Evolutionary conservation across 441 rosid genomes (phyloP).

Genomic region (California macrophylla): DNA sequence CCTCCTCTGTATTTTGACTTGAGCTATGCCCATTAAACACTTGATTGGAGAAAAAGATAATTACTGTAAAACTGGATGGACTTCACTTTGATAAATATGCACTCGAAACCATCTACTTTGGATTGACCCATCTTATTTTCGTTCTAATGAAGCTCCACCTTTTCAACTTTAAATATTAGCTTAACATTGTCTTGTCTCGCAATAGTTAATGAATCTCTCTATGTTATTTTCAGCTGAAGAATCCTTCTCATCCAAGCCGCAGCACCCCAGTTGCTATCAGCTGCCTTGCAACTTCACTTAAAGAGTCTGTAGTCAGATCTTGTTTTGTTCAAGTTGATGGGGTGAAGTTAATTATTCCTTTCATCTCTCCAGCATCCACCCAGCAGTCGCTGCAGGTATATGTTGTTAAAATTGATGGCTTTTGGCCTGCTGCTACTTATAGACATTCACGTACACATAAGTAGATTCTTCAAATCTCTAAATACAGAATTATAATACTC

Average conservation of each 20-base stretch:
- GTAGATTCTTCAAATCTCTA: no score
- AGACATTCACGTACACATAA: no score
- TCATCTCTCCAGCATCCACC: slow-evolving; percentile 87
- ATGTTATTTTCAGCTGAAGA: slow-evolving; percentile 50
- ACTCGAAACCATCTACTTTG: not conserved
- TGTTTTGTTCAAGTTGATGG: slow-evolving; percentile 89
- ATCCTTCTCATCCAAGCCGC: slow-evolving; percentile 82
- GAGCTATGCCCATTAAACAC: not conserved
- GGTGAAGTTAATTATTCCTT: slow-evolving; percentile 76
- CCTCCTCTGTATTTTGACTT: not conserved
- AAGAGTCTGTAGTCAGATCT: slow-evolving; percentile 84
- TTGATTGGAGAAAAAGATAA: no score
- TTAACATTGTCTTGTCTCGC: no score
- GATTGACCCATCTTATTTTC: not conserved
- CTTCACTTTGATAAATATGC: no score
- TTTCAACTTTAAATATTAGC: no score
- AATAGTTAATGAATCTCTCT: no score
- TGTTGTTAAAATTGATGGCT: slow-evolving; percentile 10
- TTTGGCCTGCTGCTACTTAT: no score
- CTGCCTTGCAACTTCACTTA: slow-evolving; percentile 71
- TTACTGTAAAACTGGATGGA: no score
- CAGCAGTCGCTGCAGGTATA: slow-evolving; percentile 95
- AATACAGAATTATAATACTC: not conserved
- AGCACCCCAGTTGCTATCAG: slow-evolving; percentile 70
- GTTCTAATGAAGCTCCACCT: no score